Evolutionary conservation across 2,329 filamentous ascomycete genomes (phyloP).

Genomic region (Rutstroemia sp.): DNA sequence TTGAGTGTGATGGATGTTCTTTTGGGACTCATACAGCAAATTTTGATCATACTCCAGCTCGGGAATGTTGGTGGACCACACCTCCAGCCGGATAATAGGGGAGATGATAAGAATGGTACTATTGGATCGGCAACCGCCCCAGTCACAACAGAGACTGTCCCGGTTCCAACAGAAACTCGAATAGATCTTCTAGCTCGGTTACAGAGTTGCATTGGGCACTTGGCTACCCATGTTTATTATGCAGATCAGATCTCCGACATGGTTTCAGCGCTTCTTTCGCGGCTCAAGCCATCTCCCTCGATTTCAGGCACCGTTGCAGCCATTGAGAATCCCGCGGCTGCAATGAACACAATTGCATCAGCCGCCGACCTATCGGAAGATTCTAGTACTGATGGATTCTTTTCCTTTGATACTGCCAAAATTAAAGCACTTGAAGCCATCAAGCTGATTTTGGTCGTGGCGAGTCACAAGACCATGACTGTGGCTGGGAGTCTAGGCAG

Average conservation of each 20-base stretch:
- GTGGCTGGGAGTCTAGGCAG: slow-evolving; percentile 61
- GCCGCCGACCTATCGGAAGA: slow-evolving; percentile 45
- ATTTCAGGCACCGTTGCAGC: slow-evolving; percentile 37
- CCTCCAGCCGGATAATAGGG: slow-evolving; percentile 28
- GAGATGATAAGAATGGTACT: slow-evolving; percentile 8
- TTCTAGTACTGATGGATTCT: slow-evolving; percentile 47
- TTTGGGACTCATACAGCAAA: slow-evolving; percentile 75
- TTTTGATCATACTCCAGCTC: slow-evolving; percentile 68
- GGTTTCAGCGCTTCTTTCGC: slow-evolving; percentile 71
- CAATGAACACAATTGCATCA: slow-evolving; percentile 39
- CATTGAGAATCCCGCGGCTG: slow-evolving; percentile 36
- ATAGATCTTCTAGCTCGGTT: slow-evolving; percentile 62
- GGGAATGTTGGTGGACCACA: slow-evolving; percentile 30
- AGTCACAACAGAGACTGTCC: slow-evolving; percentile 31
- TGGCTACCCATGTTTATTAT: slow-evolving; percentile 95
- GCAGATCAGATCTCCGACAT: slow-evolving; percentile 94
- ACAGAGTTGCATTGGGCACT: slow-evolving; percentile 77
- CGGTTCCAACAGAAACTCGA: slow-evolving; percentile 44
- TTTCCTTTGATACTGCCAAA: slow-evolving; percentile 55
- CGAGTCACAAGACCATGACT: slow-evolving; percentile 58
- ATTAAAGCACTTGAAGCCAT: slow-evolving; percentile 67
- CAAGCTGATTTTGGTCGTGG: slow-evolving; percentile 74
- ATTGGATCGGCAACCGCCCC: slow-evolving; percentile 19
- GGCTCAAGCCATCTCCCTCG: slow-evolving; percentile 60
- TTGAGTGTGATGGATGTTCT: slow-evolving; percentile 94